Evolutionary conservation across 2,329 filamentous ascomycete species (phyloP), one percentile per base, ranked within the genome.

Genomic region (Sclerotinia spermophila): DNA sequence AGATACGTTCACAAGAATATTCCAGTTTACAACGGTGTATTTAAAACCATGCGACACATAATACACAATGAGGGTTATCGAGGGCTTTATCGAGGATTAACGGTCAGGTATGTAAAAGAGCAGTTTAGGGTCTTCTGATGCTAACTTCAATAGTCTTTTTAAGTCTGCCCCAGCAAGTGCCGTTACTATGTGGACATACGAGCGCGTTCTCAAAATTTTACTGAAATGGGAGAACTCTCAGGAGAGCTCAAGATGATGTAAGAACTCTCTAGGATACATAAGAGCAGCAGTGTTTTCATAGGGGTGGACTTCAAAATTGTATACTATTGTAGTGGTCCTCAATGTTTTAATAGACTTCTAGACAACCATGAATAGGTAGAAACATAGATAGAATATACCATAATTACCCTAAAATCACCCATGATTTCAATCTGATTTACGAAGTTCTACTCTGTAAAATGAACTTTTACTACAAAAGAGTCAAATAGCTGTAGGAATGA

Each of bases 81-180:
- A 69, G 94, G 95, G 0, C 80, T 98, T 76, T 99, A 98, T 80
- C 87, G 94, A 68, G 96, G 96, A 0, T 82, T 99, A 79, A 91
- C 90, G 1, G 94, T 98, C 70, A 95, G 78, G 78, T 78, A 73
- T 66, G 74, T 40, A 67, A 21, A 42, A 30, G 45, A 33, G 11
- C 11, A 55, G 13, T 27, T 33, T 51, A 10, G 3, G 33, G 42
- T 17, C 19, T 40, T 45, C 13, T 27, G 24, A 10, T 19, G 38
- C 68, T 70, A 45, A 70, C 53, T 17, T 51, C 15, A 40, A 33
- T 64, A 80, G 94, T 79, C 82, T 99, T 78, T 80, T 98, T 75
- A 99, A 99, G 84, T 93, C 95, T 44, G 96, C 95, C 33, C 96
- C 96, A 27, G 87, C 90, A 7, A 91, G 89, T 79, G 90, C 90